A percentile compares a stretch with the other conserved stretches of the same genome.
These are phyloP conservation scores for Fusarium concolor DNA, from an alignment of 2,329 filamentous ascomycete genomes.

Conservation along the genomic window DNA sequence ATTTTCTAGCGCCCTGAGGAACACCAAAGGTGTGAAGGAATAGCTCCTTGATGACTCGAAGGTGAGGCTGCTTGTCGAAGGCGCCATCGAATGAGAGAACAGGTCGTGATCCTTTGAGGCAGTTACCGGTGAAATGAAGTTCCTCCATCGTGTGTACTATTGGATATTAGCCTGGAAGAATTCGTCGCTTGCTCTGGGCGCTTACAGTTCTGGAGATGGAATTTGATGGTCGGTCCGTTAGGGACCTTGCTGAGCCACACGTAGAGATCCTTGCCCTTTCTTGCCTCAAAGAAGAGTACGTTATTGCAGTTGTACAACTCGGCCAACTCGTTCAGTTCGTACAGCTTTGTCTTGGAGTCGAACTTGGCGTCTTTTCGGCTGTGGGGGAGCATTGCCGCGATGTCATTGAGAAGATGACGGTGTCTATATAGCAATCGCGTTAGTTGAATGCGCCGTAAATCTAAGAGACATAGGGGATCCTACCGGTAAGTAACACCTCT, in stretches of 20 bases:
- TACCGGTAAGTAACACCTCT: conserved; percentile 91
- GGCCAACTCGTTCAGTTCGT: conserved; percentile 80
- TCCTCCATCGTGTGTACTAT: conserved; percentile 95
- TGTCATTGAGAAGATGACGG: conserved; percentile 90
- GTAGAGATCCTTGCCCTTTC: conserved; percentile 95
- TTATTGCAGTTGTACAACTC: conserved; percentile 94
- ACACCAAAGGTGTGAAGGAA: conserved; percentile 93
- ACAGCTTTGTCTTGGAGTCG: conserved; percentile 91
- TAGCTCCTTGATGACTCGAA: conserved; percentile 87
- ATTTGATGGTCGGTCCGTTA: conserved; percentile 70
- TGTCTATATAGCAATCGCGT: conserved; percentile 68
- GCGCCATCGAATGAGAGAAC: conserved; percentile 90
- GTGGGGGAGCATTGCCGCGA: conserved; percentile 90
- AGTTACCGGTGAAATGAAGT: conserved; percentile 96
- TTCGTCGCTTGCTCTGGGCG: background rate
- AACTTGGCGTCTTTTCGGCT: conserved; percentile 95
- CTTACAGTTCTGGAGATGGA: conserved; percentile 82
- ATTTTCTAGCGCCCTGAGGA: conserved; percentile 85
- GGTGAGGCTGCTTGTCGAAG: conserved; percentile 85
- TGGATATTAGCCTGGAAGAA: conserved; percentile 39
- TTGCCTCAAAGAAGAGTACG: conserved; percentile 92
- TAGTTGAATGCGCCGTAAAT: conserved; percentile 31
- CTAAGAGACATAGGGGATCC: conserved; percentile 29
- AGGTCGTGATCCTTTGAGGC: conserved; percentile 90
- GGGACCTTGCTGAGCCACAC: conserved; percentile 93